Base-by-base conservation (phyloP, 345 rosid species). In the Psidium friedrichsthalianum region DNA sequence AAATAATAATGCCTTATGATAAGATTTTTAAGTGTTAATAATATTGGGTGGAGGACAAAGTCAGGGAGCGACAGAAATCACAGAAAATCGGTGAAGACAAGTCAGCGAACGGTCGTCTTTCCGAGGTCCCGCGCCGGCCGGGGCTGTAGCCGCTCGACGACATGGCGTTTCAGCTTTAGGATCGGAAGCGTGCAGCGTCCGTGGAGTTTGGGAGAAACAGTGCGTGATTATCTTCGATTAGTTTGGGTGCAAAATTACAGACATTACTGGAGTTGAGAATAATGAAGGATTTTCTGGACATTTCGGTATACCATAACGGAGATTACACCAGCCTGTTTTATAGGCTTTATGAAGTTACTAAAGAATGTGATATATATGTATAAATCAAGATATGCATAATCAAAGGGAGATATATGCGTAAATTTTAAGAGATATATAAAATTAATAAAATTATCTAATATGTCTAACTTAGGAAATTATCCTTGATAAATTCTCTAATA, bases 101-200 rank as follows among this genome's bases (percentile, higher is more conserved):
- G 90, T 14, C 86, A 84, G 87, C 84, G 87, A 87, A 36, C 14
- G 84, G 92, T 91, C 91, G 83, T 82, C 36, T 83, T 88, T 12
- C 78, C 9, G 44, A 12, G 82, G 2, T 27, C 78, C 78, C 47
- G 25, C 36, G 82, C 27, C 36, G 86, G 84, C 61, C 81, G 76
- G 5, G 29, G 21, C 5, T 29, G 87, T 40, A 51, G 87, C 25
- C 90, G 83, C 85, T 83, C 51, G 76, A 8, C 6, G 76, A 64
- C 76, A 64, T 5, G 76, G 24, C 3, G 44, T 32, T 32, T 64
- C 44, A 4, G 78, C 47, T 32, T 32, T 22, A 18, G 44, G 40
- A 69, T 18, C 24, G 40, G 22, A 32, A 69, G 78, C 13, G 78
- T 32, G 47, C 47, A 1, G 20, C 78, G 78, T 9, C 24, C 0